Evolutionary conservation across 176 grass and related monocot species (phyloP).

Genomic region (Bolboschoenus planiculmis): DNA sequence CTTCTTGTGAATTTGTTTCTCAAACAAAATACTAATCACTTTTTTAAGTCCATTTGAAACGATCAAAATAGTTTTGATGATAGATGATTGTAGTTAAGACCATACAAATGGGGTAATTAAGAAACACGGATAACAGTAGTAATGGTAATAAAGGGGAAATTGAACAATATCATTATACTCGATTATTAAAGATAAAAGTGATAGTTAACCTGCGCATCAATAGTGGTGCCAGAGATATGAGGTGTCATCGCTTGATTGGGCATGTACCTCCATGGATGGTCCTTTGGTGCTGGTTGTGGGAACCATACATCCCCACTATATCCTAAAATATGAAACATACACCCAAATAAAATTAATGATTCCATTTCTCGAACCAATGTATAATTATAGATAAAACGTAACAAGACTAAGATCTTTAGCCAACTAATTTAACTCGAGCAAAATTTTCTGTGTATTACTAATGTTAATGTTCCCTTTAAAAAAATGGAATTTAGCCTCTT

Average conservation of each 20-base stretch:
- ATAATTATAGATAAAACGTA: not conserved
- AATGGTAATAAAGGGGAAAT: not conserved
- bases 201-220: constrained; percentile 53
- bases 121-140: not conserved
- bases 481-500: not conserved
- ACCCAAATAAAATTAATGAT: not conserved
- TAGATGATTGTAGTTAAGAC: not conserved
- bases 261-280: constrained; percentile 90
- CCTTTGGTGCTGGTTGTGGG: constrained; percentile 78
- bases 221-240: constrained; percentile 82
- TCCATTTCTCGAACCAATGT: not conserved
- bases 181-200: not conserved
- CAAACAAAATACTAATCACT: not conserved
- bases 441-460: not conserved
- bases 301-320: constrained; percentile 84
- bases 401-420: not conserved
- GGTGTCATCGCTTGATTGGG: constrained; percentile 95
- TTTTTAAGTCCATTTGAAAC: not conserved
- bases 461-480: not conserved
- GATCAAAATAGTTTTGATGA: not conserved
- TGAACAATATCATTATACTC: not conserved
- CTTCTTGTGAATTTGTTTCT: not conserved
- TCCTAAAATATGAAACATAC: constrained; percentile 29
- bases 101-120: not conserved
- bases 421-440: not conserved